Evolutionary conservation across 495 filamentous ascomycete species (phyloP).

Genomic region (Podospora sp.): DNA sequence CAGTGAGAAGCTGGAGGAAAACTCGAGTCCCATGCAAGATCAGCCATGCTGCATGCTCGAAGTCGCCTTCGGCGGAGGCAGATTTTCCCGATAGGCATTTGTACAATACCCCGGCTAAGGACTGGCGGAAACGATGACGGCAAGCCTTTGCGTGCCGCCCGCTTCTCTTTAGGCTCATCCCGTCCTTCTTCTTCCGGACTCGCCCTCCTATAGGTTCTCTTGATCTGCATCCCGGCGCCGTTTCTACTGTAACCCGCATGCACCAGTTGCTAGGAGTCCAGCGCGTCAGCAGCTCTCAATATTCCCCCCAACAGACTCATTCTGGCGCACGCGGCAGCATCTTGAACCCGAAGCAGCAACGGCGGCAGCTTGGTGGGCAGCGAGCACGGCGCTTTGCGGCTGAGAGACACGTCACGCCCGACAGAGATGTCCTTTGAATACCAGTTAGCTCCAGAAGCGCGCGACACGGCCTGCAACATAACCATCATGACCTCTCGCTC

Average conservation of each 20-base stretch:
- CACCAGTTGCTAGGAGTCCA: background rate
- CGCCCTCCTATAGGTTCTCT: background rate
- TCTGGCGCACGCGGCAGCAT: no score
- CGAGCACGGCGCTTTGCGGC: no score
- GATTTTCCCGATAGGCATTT: conserved; percentile 12
- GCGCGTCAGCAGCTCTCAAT: no score
- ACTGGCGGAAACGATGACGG: conserved; percentile 3
- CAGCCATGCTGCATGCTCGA: conserved; percentile 8
- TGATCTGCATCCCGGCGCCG: background rate
- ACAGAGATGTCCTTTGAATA: background rate
- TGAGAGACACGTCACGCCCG: no score
- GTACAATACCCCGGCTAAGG: conserved; percentile 14
- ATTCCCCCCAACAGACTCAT: background rate
- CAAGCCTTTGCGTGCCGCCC: conserved; percentile 31
- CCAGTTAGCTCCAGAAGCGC: background rate
- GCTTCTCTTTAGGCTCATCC: conserved; percentile 38
- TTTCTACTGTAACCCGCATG: background rate
- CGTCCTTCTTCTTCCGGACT: conserved; percentile 32
- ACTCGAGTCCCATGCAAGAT: background rate
- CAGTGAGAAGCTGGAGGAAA: background rate
- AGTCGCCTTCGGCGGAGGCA: background rate
- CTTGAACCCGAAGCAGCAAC: no score
- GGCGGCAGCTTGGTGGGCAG: no score
- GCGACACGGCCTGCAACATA: background rate
- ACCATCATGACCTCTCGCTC: conserved; percentile 5